These are phyloP conservation scores for Dactylellina cionopaga DNA, from an alignment of 2,329 filamentous ascomycete genomes.

Conservation along the genomic window DNA sequence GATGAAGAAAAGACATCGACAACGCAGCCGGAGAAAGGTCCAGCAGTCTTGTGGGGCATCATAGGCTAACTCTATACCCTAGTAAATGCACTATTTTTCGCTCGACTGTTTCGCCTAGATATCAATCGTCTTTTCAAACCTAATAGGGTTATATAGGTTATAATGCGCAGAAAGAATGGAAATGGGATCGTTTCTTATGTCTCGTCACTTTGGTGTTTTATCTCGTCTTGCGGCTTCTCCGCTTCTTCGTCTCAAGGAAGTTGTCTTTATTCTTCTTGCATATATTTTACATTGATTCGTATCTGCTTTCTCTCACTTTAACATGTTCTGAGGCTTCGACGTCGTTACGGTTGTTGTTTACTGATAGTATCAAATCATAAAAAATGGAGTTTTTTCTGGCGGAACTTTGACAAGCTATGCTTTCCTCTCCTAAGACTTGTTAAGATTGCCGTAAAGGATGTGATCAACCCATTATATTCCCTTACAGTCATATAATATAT, in stretches of 20 bases:
- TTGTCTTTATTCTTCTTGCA: slow-evolving; percentile 40
- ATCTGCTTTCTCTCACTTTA: not conserved
- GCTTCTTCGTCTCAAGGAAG: not conserved
- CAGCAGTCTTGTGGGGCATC: slow-evolving; percentile 40
- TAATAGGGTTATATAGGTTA: slow-evolving; percentile 17
- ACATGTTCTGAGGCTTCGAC: not conserved
- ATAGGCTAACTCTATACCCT: slow-evolving; percentile 25
- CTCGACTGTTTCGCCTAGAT: no score
- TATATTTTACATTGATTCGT: slow-evolving; percentile 30
- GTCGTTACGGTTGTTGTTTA: slow-evolving; percentile 4
- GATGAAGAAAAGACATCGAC: slow-evolving; percentile 23
- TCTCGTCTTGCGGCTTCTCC: not conserved
- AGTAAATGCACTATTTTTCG: no score
- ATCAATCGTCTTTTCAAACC: not conserved
- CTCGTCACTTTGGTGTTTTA: not conserved
- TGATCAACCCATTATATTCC: no score
- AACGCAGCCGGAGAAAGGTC: slow-evolving; percentile 28
- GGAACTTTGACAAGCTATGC: no score
- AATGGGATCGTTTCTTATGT: not conserved
- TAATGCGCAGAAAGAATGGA: slow-evolving; percentile 32
- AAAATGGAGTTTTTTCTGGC: slow-evolving; percentile 42
- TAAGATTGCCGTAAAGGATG: no score
- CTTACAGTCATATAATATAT: no score
- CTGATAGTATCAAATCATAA: slow-evolving; percentile 38
- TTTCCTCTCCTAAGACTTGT: no score